Evolutionary conservation across 1,284 basidiomycete species (phyloP).

Genomic region (Apiotrichum mycotoxinovorans): DNA sequence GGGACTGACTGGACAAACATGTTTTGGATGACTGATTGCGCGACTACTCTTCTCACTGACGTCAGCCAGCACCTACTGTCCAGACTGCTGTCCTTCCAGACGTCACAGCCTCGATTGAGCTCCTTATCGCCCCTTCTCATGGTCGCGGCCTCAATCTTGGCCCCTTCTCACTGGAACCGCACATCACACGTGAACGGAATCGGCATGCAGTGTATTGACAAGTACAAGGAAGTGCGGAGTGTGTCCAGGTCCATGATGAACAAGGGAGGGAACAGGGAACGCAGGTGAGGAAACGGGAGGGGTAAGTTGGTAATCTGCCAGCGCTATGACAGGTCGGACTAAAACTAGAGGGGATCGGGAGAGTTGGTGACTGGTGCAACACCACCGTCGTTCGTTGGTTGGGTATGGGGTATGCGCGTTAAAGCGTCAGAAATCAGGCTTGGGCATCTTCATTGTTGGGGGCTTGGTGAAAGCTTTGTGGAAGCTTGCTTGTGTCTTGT

Average conservation of each 20-base stretch:
- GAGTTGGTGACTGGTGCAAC: neutral
- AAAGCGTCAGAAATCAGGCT: too few relatives aligned
- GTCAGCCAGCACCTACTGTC: too few relatives aligned
- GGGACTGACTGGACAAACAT: too few relatives aligned
- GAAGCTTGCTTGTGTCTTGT: neutral
- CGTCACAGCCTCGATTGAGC: too few relatives aligned
- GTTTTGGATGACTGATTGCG: too few relatives aligned
- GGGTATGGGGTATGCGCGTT: neutral
- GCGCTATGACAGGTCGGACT: neutral
- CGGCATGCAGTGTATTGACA: slow-evolving; percentile 17
- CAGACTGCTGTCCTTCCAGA: too few relatives aligned
- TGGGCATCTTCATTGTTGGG: neutral
- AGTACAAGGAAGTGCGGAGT: neutral
- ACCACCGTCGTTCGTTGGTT: neutral
- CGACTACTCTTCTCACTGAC: too few relatives aligned
- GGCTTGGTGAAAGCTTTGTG: neutral
- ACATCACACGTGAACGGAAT: slow-evolving; percentile 5
- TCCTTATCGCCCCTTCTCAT: too few relatives aligned
- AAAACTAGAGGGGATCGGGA: too few relatives aligned
- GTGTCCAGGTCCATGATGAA: neutral
- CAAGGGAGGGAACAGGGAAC: neutral
- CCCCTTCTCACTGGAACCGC: too few relatives aligned
- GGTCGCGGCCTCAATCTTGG: neutral
- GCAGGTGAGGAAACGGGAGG: neutral
- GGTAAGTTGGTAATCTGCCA: neutral